A percentile compares a stretch with the other conserved stretches of the same genome.
phyloP scores from a whole-genome alignment of 441 rosid species.

The Bruguiera hainesii region DNA sequence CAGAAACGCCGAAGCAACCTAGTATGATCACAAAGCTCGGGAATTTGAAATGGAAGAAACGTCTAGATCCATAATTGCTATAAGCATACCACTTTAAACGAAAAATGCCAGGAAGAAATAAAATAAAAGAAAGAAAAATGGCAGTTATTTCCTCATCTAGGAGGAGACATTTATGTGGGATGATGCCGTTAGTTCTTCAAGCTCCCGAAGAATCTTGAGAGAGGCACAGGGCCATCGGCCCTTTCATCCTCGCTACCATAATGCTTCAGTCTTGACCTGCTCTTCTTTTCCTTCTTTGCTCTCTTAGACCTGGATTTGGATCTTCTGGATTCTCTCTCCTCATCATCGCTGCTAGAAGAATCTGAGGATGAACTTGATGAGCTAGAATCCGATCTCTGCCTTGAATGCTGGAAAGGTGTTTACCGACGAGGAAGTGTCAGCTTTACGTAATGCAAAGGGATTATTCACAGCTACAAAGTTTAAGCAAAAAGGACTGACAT shows the following conservation, averaged over 20 bases:
- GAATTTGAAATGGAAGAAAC: background rate
- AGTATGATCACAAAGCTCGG: too few species aligned
- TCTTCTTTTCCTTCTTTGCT: conserved; percentile 68
- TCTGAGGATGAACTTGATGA: conserved; percentile 68
- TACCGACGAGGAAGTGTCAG: conserved; percentile 11
- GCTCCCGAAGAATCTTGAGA: conserved; percentile 83
- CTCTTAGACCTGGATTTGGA: conserved; percentile 74
- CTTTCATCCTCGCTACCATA: conserved; percentile 44
- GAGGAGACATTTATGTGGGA: conserved; percentile 12
- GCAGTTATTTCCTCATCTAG: conserved; percentile 6
- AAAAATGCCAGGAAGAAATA: too few species aligned
- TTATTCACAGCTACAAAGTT: background rate
- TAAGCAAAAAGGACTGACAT: background rate
- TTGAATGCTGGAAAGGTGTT: conserved; percentile 57
- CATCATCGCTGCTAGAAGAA: conserved; percentile 67
- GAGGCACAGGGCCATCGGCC: conserved; percentile 77
- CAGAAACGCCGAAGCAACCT: too few species aligned
- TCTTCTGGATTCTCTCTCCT: conserved; percentile 63
- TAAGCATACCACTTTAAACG: background rate
- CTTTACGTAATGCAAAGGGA: background rate
- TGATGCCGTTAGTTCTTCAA: conserved; percentile 41
- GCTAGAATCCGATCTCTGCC: conserved; percentile 55
- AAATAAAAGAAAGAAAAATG: background rate
- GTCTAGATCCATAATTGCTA: conserved; percentile 8
- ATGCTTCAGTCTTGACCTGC: conserved; percentile 55